Base-by-base conservation (phyloP, 345 rosid species). In the Heritiera littoralis region DNA sequence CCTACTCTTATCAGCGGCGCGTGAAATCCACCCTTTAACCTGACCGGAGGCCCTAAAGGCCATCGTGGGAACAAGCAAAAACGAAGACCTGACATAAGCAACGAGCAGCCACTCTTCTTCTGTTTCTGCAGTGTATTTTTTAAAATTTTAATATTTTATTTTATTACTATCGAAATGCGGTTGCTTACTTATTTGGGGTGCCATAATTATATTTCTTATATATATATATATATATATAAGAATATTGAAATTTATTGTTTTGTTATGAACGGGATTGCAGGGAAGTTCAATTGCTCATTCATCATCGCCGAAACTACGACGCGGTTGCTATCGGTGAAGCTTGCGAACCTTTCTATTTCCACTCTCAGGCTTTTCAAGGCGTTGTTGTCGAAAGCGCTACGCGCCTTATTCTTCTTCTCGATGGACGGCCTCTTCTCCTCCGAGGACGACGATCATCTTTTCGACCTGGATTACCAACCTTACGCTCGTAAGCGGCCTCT, bases 351-450 rank as follows among this genome's bases (percentile, higher is more conserved):
- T 69, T 61, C 78, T 45, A n/a, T 60, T 78, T 79, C 74, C 18
- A 8, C 63, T 23, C 74, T 49, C 30, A 61, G 77, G 70, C 63
- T 83, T 83, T 80, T 79, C 79, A 65, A 70, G 66, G 76, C 74
- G 30, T 73, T 81, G 58, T 41, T 82, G 63, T 66, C 78, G 69
- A 75, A 80, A 79, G 74, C 77, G 77, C 73, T 74, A 45, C 54
- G 72, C 56, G 45, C 52, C 61, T 35, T 72, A 54, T 9, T 52
- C 13, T 72, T 80, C 48, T 51, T 72, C 80, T 72, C 78, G 41
- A 84, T 83, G 86, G 86, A 81, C 83, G 71, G 79, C 9, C 46
- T 66, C 66, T 81, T 84, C 85, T 51, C 78, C 72, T 14, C 80
- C 43, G 80, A 48, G 10, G 88, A 74, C 75, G 82, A 81, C 61